Evolutionary conservation across 208 protist genomes (phyloP), one percentile per base, ranked within the genome.

Genomic region (Leishmania lainsoni): DNA sequence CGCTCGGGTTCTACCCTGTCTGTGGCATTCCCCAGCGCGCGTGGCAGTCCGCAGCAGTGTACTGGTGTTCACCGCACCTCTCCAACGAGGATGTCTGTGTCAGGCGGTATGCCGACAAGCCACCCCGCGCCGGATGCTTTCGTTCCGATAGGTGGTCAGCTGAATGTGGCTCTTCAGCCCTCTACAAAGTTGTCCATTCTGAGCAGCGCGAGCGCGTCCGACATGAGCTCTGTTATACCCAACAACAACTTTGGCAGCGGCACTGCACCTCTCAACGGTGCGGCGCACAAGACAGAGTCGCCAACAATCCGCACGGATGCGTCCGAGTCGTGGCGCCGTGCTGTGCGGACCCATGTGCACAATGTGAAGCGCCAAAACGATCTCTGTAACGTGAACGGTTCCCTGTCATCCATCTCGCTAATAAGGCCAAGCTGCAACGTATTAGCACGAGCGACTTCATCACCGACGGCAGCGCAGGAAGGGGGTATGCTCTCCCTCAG

Each of bases 241-340:
- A 66, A 39, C 56, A 63, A 59, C 29, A 74, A 12, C 69, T 74
- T n/a, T 17, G 54, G 10, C 39, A 77, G 17, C 16, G 10, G 56
- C 73, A 29, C 73, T 9, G 20, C 32, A 2, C 32, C 29, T 26
- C n/a, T 32, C 32, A 65, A 10, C 54, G 29, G 26, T 48, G 16
- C 73, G 52, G 39, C 20, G 16, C 29, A 66, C 73, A 48, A 22
- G 35, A 48, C 5, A 20, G 73, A 77, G 73, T 63, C 73, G 32
- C 51, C 73, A 10, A 77, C 73, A 17, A 10, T 54, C 42, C 61
- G 49, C 39, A 49, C 32, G 76, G 76, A 71, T 49, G 61, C 76
- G 16, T 79, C 58, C 3, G 61, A 71, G 59, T 79, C 76, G 59
- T 79, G 76, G 76, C 76, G 76, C 51, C 76, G 61, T 35, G 76